Evolutionary conservation across 768 basidiomycete species (phyloP), one percentile per base, ranked within the genome.

Genomic region (Pisolithus tinctorius): DNA sequence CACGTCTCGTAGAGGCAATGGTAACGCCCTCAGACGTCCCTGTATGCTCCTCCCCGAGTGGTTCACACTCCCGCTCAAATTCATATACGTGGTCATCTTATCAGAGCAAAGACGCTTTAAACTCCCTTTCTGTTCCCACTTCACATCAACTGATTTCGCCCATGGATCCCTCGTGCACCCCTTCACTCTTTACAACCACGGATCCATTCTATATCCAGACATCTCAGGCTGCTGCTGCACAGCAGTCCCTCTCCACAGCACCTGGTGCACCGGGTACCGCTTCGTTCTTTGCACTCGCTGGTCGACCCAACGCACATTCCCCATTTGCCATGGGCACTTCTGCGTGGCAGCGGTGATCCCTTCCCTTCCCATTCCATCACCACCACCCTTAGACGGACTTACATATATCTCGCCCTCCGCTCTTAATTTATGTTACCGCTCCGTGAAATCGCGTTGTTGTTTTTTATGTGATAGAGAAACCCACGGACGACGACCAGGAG

Each of bases 121-220:
- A 47, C 64, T 13, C 47, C 69, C 37, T 31, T 55, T 9, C 45
- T 57, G 7, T 53, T 50, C 13, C 47, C 62, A 30, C 50, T 55
- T 17, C 48, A 55, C 1, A 26, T 50, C 5, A 44, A 51, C 51
- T 50, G 44, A 52, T 14, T 50, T 53, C 60, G 39, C 58, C 69
- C 48, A 47, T 59, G 34, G 67, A 66, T 25, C 2, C 41, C 41
- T 25, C 60, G 1, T 57, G 44, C 48, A 0, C 55, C 25, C 34
- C 67, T 48, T 72, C 73, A 34, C 56, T 64, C 30, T 77, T 77
- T 59, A 63, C 73, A 1, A 70, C 74, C 47, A 72, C 76, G 10
- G 77, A 78, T 55, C 77, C 76, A n/a, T 77, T 77, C 60, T 77
- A 74, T 57, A 56, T 75, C 52, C 73, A 76, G 20, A 69, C 69